These are phyloP conservation scores for Eimeria sp. DNA, from an alignment of 169 alveolate genomes.

Conservation along the genomic window DNA sequence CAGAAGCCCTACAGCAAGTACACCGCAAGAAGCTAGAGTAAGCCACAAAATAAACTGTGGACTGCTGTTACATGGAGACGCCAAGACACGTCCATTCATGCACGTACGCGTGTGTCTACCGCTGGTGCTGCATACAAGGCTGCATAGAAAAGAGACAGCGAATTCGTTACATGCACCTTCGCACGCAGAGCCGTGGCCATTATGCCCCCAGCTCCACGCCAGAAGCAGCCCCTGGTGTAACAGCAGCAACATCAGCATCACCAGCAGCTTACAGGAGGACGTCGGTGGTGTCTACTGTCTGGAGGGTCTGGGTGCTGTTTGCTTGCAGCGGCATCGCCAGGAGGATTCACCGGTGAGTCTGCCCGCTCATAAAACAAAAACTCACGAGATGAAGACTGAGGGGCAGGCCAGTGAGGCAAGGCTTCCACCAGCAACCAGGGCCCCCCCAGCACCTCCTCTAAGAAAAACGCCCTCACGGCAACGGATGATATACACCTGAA, in stretches of 20 bases:
- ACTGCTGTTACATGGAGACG: neutral
- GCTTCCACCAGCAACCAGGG: constrained; percentile 40
- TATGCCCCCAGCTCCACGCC: neutral
- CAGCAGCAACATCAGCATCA: constrained; percentile 18
- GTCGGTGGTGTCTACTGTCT: neutral
- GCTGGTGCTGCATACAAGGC: neutral
- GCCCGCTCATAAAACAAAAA: constrained; percentile 17
- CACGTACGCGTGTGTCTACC: neutral
- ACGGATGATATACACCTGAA: neutral
- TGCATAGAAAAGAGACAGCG: neutral
- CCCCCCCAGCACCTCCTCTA: neutral
- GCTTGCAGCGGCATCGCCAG: neutral
- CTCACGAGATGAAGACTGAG: neutral
- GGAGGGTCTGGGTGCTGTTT: neutral
- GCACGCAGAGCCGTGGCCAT: neutral
- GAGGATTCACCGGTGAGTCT: neutral
- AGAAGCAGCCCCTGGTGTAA: neutral
- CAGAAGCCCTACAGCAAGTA: neutral
- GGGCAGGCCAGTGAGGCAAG: neutral
- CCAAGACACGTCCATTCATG: neutral
- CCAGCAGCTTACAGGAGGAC: neutral
- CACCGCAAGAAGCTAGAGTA: neutral
- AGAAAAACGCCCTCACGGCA: neutral
- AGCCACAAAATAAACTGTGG: too few relatives aligned
- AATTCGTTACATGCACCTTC: neutral